Evolutionary conservation across 2,329 filamentous ascomycete species (phyloP), one percentile per base, ranked within the genome.

Genomic region (Periconia sp.): DNA sequence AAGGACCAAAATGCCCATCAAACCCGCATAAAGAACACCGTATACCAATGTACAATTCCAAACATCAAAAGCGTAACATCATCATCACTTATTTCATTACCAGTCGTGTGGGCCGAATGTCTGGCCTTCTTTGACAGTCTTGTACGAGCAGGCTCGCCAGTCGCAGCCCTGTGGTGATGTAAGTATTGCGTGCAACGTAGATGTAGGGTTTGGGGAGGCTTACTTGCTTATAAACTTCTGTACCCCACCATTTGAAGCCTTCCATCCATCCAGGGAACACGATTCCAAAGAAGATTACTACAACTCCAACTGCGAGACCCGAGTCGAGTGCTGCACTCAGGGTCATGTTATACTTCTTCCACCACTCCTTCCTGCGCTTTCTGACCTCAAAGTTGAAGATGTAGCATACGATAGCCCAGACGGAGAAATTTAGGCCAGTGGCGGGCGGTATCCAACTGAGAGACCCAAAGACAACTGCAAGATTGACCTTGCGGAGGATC

Each of bases 271-370:
- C 88, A 0, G 89, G 87, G 63, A 91, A 92, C n/a, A 94, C 80
- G 53, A 95, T 87, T 1, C 84, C 88, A 59, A 95, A 92, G 66
- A 95, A 95, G 18, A 94, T 85, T 4, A 92, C 81, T 8, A 95
- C 84, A 24, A 94, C 85, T 19, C 88, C 88, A 59, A 92, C 88
- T 0, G 90, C 89, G 15, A 95, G 74, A 1, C 89, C 89, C 1
- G 87, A 91, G 65, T 95, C 90, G 41, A 95, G 77, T 2, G 88
- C 90, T 0, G 89, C 89, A 44, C 86, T 89, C 38, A 95, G 75
- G 4, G 89, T 92, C 88, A 95, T 94, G 28, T 88, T 92, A 68
- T 95, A 95, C 70, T 95, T 94, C 34, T 83, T 84, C 90, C 90
- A 95, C 90, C 90, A 95, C 1, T 82, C 84, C 21, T 77, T 78